A percentile compares a stretch with the other conserved stretches of the same genome.
Evolutionary conservation across 2,329 filamentous ascomycete species (phyloP).

Genomic region (Diaporthe caulivora): DNA sequence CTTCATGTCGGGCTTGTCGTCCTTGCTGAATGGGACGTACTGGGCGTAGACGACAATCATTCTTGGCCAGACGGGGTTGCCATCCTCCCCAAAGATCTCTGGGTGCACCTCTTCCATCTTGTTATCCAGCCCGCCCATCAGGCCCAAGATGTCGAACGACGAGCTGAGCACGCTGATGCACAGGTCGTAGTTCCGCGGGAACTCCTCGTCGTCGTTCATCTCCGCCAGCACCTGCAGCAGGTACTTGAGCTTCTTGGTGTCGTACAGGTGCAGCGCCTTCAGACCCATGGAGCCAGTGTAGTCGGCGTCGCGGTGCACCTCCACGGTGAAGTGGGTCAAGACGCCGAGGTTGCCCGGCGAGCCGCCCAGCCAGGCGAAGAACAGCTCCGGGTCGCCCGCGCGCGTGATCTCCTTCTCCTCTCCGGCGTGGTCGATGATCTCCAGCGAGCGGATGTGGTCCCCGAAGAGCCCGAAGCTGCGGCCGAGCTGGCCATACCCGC

Average conservation of each 20-base stretch:
- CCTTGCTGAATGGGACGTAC: slow-evolving; percentile 56
- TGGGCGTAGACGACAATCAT: slow-evolving; percentile 61
- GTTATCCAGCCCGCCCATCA: slow-evolving; percentile 51
- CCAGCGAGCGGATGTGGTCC: slow-evolving; percentile 63
- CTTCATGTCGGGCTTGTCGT: slow-evolving; percentile 51
- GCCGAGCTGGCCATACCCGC: slow-evolving; percentile 60
- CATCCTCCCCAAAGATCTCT: slow-evolving; percentile 52
- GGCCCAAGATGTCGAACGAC: slow-evolving; percentile 49
- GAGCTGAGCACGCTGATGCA: slow-evolving; percentile 60
- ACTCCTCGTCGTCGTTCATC: slow-evolving; percentile 57
- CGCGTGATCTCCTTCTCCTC: slow-evolving; percentile 59
- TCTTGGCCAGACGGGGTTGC: slow-evolving; percentile 53
- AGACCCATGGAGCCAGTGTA: slow-evolving; percentile 56
- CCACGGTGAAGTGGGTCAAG: slow-evolving; percentile 65
- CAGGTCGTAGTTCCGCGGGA: slow-evolving; percentile 60
- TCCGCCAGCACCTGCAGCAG: slow-evolving; percentile 55
- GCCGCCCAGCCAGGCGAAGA: slow-evolving; percentile 70
- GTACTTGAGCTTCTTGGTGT: slow-evolving; percentile 51
- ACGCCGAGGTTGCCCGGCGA: slow-evolving; percentile 70
- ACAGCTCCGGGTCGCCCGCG: slow-evolving; percentile 65
- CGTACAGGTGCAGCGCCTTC: slow-evolving; percentile 57
- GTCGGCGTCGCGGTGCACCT: slow-evolving; percentile 46
- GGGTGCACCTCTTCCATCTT: slow-evolving; percentile 52
- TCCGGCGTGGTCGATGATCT: slow-evolving; percentile 62
- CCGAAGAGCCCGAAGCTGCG: slow-evolving; percentile 66